A percentile compares a stretch with the other conserved stretches of the same genome.
Conservation (phyloP, 148 eudicot genomes). For the Euryodendron excelsum region DNA sequence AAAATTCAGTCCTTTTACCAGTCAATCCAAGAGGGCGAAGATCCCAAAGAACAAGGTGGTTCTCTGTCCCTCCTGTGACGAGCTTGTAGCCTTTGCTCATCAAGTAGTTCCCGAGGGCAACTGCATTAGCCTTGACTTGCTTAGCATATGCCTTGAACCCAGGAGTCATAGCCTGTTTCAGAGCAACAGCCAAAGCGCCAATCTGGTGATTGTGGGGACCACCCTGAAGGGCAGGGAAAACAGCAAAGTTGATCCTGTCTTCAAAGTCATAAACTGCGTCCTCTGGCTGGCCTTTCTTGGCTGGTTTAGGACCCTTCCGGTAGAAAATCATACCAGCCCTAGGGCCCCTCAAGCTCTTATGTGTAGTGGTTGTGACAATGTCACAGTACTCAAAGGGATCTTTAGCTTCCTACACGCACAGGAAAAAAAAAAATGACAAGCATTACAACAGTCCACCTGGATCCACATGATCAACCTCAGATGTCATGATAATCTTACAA, state of each 20-base stretch:
- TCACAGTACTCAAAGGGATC: conserved; percentile 94
- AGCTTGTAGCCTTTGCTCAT: conserved; percentile 89
- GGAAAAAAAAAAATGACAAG: background rate
- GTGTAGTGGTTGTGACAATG: conserved; percentile 88
- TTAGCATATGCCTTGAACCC: conserved; percentile 95
- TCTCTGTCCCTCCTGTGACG: conserved; percentile 93
- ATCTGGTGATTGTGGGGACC: conserved; percentile 99
- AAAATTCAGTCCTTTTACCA: conserved; percentile 35
- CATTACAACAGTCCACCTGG: background rate
- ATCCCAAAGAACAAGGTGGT: conserved; percentile 98
- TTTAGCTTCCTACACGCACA: conserved; percentile 71
- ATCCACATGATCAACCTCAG: background rate
- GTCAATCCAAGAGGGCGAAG: conserved; percentile 98
- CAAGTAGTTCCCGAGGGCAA: conserved; percentile 83
- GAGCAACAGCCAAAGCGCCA: conserved; percentile 93
- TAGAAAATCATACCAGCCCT: conserved; percentile 98
- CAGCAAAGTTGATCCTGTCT: conserved; percentile 94
- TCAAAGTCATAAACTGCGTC: conserved; percentile 87
- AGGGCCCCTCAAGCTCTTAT: conserved; percentile 95
- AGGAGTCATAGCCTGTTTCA: conserved; percentile 82
- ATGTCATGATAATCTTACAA: background rate
- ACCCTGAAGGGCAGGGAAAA: conserved; percentile 95
- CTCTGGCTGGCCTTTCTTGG: conserved; percentile 98
- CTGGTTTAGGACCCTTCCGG: conserved; percentile 92
- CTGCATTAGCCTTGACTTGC: conserved; percentile 97